Evolutionary conservation across 163 green algal genomes (phyloP).

Genomic region (Chlorella variabilis): DNA sequence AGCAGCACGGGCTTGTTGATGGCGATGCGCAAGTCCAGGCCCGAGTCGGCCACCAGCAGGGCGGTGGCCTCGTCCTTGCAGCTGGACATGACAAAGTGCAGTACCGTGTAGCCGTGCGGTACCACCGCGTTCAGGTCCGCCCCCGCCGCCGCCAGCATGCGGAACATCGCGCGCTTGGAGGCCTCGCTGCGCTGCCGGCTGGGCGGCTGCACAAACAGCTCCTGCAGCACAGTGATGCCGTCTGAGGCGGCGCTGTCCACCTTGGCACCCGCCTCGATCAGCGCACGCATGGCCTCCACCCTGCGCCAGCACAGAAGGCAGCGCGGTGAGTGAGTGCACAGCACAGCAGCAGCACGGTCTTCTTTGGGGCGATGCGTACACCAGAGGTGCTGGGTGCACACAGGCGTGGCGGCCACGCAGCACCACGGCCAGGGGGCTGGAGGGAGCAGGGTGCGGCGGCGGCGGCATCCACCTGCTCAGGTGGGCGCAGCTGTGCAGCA

Average conservation of each 20-base stretch:
- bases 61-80: slow-evolving; percentile 33
- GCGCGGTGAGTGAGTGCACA: too few relatives aligned
- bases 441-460: too few relatives aligned
- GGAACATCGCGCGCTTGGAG: slow-evolving; percentile 19
- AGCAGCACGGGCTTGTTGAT: slow-evolving; percentile 24
- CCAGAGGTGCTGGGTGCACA: too few relatives aligned
- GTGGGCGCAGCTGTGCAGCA: slow-evolving; percentile 29
- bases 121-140: not conserved
- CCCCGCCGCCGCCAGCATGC: not conserved
- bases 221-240: slow-evolving; percentile 15
- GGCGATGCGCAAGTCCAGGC: slow-evolving; percentile 13
- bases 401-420: too few relatives aligned
- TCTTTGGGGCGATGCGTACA: too few relatives aligned
- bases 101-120: not conserved
- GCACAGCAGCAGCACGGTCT: too few relatives aligned
- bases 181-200: not conserved
- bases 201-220: not conserved
- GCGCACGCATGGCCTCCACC: slow-evolving; percentile 26
- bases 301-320: slow-evolving; percentile 6
- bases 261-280: not conserved
- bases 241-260: not conserved
- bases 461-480: slow-evolving; percentile 9
- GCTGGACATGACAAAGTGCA: slow-evolving; percentile 20
- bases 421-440: too few relatives aligned
- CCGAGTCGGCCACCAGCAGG: slow-evolving; percentile 3